Conservation (phyloP, 2,329 filamentous ascomycete genomes). For the Myrmaecium sp. region DNA sequence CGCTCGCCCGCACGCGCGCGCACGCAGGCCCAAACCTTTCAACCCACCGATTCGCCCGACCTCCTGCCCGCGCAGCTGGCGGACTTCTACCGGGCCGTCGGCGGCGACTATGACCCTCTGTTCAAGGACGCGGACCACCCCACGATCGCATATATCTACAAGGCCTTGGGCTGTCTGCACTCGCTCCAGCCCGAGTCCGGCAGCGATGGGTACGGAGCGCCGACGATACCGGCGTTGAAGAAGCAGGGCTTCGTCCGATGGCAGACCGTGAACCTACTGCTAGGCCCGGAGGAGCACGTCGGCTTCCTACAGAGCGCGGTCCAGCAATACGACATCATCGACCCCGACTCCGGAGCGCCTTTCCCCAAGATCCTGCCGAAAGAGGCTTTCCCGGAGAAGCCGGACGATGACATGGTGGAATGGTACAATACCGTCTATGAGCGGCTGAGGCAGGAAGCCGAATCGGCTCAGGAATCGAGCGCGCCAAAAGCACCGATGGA, state of each 20-base stretch:
- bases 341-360: constrained; percentile 44
- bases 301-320: constrained; percentile 70
- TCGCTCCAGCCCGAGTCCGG: constrained; percentile 56
- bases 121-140: constrained; percentile 60
- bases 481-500: constrained; percentile 4
- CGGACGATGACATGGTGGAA: constrained; percentile 63
- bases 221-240: constrained; percentile 69
- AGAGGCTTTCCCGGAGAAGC: constrained; percentile 49
- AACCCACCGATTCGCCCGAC: constrained; percentile 27
- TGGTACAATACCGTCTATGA: constrained; percentile 74
- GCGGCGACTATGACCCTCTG: constrained; percentile 37
- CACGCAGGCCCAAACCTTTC: constrained; percentile 23
- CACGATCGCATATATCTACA: constrained; percentile 82
- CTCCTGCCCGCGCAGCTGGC: constrained; percentile 32
- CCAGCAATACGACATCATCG: constrained; percentile 54
- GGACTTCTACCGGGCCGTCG: constrained; percentile 30
- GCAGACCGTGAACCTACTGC: constrained; percentile 79
- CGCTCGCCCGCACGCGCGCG: constrained; percentile 1
- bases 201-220: constrained; percentile 51
- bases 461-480: constrained; percentile 21
- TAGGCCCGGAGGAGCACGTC: constrained; percentile 78
- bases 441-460: constrained; percentile 47
- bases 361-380: constrained; percentile 49
- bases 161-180: constrained; percentile 79
- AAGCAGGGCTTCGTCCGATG: constrained; percentile 75